These are phyloP conservation scores for Penicillium sp. DNA, from an alignment of 2,329 filamentous ascomycete genomes.

Conservation along the genomic window DNA sequence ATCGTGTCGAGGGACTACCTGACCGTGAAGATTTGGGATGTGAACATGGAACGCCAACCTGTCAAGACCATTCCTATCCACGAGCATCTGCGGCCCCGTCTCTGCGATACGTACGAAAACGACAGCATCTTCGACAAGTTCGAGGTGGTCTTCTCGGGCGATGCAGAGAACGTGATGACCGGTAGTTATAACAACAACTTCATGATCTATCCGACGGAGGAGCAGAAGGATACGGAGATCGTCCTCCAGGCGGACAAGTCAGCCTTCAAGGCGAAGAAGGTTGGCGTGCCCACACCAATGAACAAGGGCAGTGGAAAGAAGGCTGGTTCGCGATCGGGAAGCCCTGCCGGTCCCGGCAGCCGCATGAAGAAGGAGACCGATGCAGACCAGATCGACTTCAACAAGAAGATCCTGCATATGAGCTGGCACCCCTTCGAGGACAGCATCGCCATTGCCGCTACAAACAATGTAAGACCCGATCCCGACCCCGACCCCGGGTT, in stretches of 20 bases:
- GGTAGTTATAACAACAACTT: slow-evolving; percentile 99
- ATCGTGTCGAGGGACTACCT: slow-evolving; percentile 97
- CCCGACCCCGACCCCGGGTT: slow-evolving; percentile 33
- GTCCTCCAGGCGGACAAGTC: slow-evolving; percentile 98
- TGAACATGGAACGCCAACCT: slow-evolving; percentile 97
- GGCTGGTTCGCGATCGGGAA: slow-evolving; percentile 80
- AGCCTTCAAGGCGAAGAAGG: slow-evolving; percentile 99
- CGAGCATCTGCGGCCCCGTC: slow-evolving; percentile 86
- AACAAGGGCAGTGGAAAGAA: slow-evolving; percentile 82
- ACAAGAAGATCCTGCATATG: slow-evolving; percentile 99
- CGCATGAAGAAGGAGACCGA: slow-evolving; percentile 99
- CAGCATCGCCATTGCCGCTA: slow-evolving; percentile 98
- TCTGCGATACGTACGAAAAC: slow-evolving; percentile 99
- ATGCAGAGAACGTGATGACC: slow-evolving; percentile 99
- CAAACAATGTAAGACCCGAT: slow-evolving; percentile 83
- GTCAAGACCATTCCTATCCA: slow-evolving; percentile 99
- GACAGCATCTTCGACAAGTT: slow-evolving; percentile 99
- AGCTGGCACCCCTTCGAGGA: slow-evolving; percentile 99
- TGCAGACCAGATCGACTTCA: slow-evolving; percentile 98
- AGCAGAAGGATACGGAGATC: slow-evolving; percentile 93
- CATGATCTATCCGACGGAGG: slow-evolving; percentile 98
- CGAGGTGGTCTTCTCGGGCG: slow-evolving; percentile 96
- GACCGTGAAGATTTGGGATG: slow-evolving; percentile 99
- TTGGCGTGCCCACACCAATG: slow-evolving; percentile 95
- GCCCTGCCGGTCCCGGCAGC: slow-evolving; percentile 82